These are phyloP conservation scores for Ceriops decandra DNA, from an alignment of 345 rosid species.

Conservation along the genomic window DNA sequence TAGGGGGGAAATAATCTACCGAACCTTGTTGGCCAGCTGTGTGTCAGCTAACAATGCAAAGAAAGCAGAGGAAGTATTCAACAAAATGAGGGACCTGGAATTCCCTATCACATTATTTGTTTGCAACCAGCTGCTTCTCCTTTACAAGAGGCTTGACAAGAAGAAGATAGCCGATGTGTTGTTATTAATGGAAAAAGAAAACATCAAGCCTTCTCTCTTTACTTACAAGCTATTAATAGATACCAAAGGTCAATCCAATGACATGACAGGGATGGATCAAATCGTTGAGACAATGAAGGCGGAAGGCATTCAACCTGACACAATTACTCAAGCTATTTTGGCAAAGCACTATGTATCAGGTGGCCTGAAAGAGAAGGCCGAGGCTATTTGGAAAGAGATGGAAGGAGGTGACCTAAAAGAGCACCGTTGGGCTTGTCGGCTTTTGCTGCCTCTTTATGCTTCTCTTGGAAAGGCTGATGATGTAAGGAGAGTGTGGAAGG, in stretches of 20 bases:
- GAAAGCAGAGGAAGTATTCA: constrained; percentile 79
- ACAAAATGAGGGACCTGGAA: constrained; percentile 74
- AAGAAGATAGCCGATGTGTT: constrained; percentile 86
- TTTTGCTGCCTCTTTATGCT: constrained; percentile 70
- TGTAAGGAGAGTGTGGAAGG: constrained; percentile 73
- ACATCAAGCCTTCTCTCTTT: constrained; percentile 69
- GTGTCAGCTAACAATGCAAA: constrained; percentile 40
- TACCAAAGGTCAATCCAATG: constrained; percentile 67
- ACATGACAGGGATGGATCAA: constrained; percentile 84
- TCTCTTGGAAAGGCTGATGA: constrained; percentile 71
- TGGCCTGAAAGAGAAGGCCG: constrained; percentile 64
- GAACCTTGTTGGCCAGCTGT: constrained; percentile 70
- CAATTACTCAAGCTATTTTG: constrained; percentile 38
- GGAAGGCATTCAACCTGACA: constrained; percentile 68
- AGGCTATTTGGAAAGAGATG: constrained; percentile 64
- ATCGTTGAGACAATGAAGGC: constrained; percentile 80
- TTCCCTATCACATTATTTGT: constrained; percentile 64
- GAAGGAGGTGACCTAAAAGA: constrained; percentile 67
- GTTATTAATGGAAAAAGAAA: constrained; percentile 88
- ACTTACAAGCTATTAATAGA: constrained; percentile 74
- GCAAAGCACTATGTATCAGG: constrained; percentile 65
- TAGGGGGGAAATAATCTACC: constrained; percentile 63
- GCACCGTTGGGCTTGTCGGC: constrained; percentile 47
- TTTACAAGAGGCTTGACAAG: constrained; percentile 75
- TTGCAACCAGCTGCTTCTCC: constrained; percentile 89